phyloP scores from a whole-genome alignment of 1,139 yeast species.

The Debaryomyces fabryi region DNA sequence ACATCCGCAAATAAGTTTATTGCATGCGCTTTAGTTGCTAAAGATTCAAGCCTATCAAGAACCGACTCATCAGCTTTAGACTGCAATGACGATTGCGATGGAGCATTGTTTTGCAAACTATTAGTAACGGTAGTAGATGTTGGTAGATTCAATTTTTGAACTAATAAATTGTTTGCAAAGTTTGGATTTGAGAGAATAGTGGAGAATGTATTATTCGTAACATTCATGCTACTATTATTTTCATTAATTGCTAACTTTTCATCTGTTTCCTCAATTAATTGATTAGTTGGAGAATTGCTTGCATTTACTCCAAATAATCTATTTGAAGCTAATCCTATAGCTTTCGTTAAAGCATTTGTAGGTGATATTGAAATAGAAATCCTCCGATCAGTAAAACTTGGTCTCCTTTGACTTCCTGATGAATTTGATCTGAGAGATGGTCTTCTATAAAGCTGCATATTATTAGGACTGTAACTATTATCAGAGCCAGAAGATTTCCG shows the following conservation, averaged over 20 bases:
- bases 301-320: constrained; percentile 66
- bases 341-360: constrained; percentile 84
- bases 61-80: constrained; percentile 40
- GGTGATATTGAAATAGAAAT: constrained; percentile 78
- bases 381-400: constrained; percentile 59
- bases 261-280: constrained; percentile 20
- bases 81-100: constrained; percentile 11
- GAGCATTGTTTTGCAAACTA: constrained; percentile 12
- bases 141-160: constrained; percentile 41
- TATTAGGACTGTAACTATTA: constrained; percentile 5
- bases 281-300: constrained; percentile 10
- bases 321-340: constrained; percentile 85
- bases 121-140: constrained; percentile 18
- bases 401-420: constrained; percentile 42
- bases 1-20: constrained; percentile 88
- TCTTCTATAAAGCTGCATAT: constrained; percentile 23
- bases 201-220: constrained; percentile 12
- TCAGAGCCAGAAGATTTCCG: constrained; percentile 18
- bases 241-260: constrained; percentile 7
- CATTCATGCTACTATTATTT: constrained; percentile 10
- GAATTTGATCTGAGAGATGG: constrained; percentile 37
- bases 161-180: constrained; percentile 35
- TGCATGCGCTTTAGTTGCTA: constrained; percentile 90
- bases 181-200: constrained; percentile 34
- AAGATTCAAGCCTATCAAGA: constrained; percentile 60